phyloP scores from a whole-genome alignment of 106 monocot genomes.

The Ottelia alismoides region DNA sequence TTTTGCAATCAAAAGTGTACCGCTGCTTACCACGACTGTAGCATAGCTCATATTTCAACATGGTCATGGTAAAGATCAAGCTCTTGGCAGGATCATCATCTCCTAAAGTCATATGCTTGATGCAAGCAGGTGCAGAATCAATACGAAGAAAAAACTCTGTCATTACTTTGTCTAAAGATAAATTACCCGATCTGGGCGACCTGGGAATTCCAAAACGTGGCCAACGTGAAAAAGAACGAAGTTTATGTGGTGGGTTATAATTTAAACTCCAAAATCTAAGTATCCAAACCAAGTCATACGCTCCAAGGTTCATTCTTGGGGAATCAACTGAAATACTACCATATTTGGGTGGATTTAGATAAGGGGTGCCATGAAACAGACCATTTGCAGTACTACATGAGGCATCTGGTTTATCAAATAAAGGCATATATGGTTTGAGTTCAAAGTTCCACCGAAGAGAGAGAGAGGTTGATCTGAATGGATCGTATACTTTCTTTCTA shows the following conservation, averaged over 20 bases:
- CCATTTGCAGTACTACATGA: no score
- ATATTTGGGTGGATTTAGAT: slow-evolving; percentile 12
- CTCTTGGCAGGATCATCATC: slow-evolving; percentile 94
- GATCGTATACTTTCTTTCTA: slow-evolving; percentile 67
- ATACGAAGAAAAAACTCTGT: slow-evolving; percentile 83
- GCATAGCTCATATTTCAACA: slow-evolving; percentile 78
- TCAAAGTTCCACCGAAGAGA: slow-evolving; percentile 81
- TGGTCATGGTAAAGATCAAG: slow-evolving; percentile 50
- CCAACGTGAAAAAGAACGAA: slow-evolving; percentile 95
- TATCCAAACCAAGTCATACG: slow-evolving; percentile 88
- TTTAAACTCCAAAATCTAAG: slow-evolving; percentile 78
- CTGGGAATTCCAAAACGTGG: slow-evolving; percentile 92
- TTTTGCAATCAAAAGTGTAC: slow-evolving; percentile 80
- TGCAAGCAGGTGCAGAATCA: slow-evolving; percentile 62
- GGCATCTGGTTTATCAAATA: slow-evolving; percentile 11
- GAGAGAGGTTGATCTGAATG: slow-evolving; percentile 91
- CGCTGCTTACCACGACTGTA: slow-evolving; percentile 85
- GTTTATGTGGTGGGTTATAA: slow-evolving; percentile 86
- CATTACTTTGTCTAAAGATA: slow-evolving; percentile 93
- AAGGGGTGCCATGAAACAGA: no score
- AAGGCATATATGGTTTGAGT: slow-evolving; percentile 32
- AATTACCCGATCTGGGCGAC: slow-evolving; percentile 78
- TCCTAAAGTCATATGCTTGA: slow-evolving; percentile 58
- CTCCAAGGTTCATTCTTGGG: slow-evolving; percentile 64
- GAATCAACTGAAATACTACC: slow-evolving; percentile 24